Base-by-base conservation (phyloP, 2,329 filamentous ascomycete genomes). In the Achaetomium macrosporum region DNA sequence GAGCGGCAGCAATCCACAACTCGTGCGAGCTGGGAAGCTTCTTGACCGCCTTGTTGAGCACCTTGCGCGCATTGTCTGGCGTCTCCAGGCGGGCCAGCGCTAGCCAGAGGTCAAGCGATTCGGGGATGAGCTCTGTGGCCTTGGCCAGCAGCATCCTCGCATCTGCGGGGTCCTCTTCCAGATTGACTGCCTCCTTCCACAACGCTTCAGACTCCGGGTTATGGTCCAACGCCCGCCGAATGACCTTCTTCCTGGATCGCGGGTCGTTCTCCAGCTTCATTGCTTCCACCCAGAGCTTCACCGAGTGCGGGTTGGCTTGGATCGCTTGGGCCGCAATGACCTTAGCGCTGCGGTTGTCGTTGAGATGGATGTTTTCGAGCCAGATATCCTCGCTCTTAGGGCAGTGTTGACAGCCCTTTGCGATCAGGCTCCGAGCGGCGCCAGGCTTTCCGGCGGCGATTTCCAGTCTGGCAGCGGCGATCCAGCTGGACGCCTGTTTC, bases 111-210 rank as follows among this genome's bases (percentile, higher is more conserved):
- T 99, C 95, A 36, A 96, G 86, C 0, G 92, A 96, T 7, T 95
- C 76, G 0, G 92, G 92, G 51, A 99, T 95, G 53, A 96, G 87
- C 63, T 99, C 91, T 0, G 91, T 95, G 0, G 95, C 95, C 71
- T 96, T 96, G 44, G 90, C 91, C 43, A 99, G 81, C 50, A 99
- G 77, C 51, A 99, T 75, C 57, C 85, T 85, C 5, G 95, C 95
- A 72, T 96, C 90, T 30, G 85, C 87, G 0, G 87, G 82, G 61
- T 96, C 87, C 64, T 96, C 92, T 65, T 97, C 93, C 51, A 97
- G 74, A 62, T 97, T 97, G 57, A 99, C 92, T 5, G 92, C 87
- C 66, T 95, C 90, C 67, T 97, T 99, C 93, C 93, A 99, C n/a
- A 99, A 79, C 40, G 88, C 86, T 44, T 97, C 93, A 0, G 92